These are phyloP conservation scores for Hyphopichia buzzinii DNA, from an alignment of 1,139 yeast genomes.

Conservation along the genomic window DNA sequence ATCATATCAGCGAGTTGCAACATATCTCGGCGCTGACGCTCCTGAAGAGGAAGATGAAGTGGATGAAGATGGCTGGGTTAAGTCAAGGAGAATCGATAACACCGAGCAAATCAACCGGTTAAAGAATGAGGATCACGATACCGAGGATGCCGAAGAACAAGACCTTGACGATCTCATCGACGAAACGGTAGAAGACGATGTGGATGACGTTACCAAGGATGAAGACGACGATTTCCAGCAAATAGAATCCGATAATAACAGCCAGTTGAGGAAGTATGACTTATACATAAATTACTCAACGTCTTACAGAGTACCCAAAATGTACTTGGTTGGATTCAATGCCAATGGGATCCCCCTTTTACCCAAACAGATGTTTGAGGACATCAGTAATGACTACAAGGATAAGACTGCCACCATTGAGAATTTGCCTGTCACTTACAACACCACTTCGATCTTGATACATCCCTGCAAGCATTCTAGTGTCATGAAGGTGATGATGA, in stretches of 20 bases:
- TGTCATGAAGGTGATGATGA: slow-evolving; percentile 87
- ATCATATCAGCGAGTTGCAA: slow-evolving; percentile 69
- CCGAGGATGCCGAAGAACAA: slow-evolving; percentile 11
- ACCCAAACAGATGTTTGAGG: slow-evolving; percentile 93
- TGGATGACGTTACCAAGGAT: slow-evolving; percentile 25
- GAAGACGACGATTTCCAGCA: slow-evolving; percentile 37
- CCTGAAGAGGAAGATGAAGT: slow-evolving; percentile 29
- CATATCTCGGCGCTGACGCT: slow-evolving; percentile 43
- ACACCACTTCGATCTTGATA: slow-evolving; percentile 82
- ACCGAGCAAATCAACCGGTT: slow-evolving; percentile 16
- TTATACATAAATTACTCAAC: slow-evolving; percentile 90
- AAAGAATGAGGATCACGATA: slow-evolving; percentile 6
- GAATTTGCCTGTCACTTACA: slow-evolving; percentile 77
- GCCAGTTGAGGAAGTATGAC: slow-evolving; percentile 70
- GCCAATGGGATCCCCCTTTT: slow-evolving; percentile 80
- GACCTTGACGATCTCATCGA: slow-evolving; percentile 44
- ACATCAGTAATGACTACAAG: slow-evolving; percentile 84
- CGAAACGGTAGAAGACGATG: slow-evolving; percentile 32
- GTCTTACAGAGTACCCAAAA: slow-evolving; percentile 91
- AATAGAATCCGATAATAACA: slow-evolving; percentile 26
- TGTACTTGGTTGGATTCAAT: slow-evolving; percentile 86
- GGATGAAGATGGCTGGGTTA: slow-evolving; percentile 62
- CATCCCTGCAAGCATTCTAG: slow-evolving; percentile 97
- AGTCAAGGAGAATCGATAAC: slow-evolving; percentile 14
- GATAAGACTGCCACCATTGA: slow-evolving; percentile 97